These are phyloP conservation scores for Bocquillonia castaneifolia DNA, from an alignment of 441 rosid species.

Conservation along the genomic window DNA sequence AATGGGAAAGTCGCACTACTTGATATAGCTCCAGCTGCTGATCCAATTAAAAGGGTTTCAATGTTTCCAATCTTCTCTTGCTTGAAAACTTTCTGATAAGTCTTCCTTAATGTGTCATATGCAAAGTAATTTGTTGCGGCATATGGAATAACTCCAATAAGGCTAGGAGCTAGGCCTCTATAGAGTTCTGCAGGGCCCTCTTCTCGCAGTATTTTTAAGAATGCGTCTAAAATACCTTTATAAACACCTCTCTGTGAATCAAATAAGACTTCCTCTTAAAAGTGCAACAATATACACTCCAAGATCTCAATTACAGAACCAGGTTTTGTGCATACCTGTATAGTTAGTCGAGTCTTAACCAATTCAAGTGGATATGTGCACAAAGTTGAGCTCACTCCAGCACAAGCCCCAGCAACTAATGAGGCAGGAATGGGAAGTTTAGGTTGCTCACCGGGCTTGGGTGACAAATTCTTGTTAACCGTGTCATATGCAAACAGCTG, in stretches of 20 bases:
- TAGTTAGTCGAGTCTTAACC: constrained; percentile 85
- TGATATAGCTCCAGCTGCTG: constrained; percentile 87
- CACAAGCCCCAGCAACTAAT: constrained; percentile 89
- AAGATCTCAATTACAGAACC: not conserved
- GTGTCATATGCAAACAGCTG: constrained; percentile 92
- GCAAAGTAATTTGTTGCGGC: constrained; percentile 96
- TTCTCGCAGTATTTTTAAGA: constrained; percentile 61
- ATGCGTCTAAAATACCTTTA: constrained; percentile 67
- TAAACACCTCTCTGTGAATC: constrained; percentile 72
- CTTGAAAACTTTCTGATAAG: constrained; percentile 57
- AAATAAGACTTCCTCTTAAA: not conserved
- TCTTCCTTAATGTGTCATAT: constrained; percentile 73
- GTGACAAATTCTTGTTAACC: constrained; percentile 65
- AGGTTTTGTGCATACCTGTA: constrained; percentile 49
- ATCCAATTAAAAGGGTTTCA: constrained; percentile 87
- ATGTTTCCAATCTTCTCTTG: constrained; percentile 82
- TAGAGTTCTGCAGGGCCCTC: constrained; percentile 87
- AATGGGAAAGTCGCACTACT: constrained; percentile 94
- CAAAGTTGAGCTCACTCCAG: constrained; percentile 94
- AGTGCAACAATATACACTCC: not conserved
- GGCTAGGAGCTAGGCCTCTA: constrained; percentile 92
- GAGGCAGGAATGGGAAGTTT: constrained; percentile 81
- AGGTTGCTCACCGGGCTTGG: constrained; percentile 62
- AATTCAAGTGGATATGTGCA: constrained; percentile 91
- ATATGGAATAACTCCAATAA: constrained; percentile 92